A percentile compares a stretch with the other conserved stretches of the same genome.
Evolutionary conservation across 805 yeast genomes (phyloP).

Genomic region (Monosporozyma unispora): DNA sequence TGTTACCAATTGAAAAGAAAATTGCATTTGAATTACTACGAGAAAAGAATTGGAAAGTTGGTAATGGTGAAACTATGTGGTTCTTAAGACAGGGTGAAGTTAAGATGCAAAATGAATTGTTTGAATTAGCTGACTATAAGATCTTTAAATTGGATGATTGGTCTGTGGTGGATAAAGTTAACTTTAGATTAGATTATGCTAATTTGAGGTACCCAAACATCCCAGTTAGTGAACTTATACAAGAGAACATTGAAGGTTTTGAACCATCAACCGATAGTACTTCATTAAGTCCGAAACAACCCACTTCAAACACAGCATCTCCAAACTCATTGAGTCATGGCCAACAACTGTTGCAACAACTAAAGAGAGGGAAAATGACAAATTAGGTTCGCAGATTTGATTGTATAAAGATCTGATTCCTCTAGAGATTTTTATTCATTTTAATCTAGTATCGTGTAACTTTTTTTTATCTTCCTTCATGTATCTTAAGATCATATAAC

Average conservation of each 20-base stretch:
- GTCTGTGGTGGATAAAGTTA: conserved; percentile 35
- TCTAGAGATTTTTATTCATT: neutral
- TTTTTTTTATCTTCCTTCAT: neutral
- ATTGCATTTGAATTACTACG: conserved; percentile 29
- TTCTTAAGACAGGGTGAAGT: conserved; percentile 33
- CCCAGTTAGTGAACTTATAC: neutral
- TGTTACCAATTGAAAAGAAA: conserved; percentile 35
- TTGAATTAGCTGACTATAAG: conserved; percentile 37
- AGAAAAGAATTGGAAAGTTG: conserved; percentile 34
- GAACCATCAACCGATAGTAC: neutral
- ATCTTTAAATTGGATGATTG: conserved; percentile 38
- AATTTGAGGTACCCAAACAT: conserved; percentile 9
- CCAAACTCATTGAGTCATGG: conserved; percentile 15
- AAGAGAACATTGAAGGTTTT: neutral
- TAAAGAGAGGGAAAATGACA: conserved; percentile 8
- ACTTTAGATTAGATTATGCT: conserved; percentile 33
- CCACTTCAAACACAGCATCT: neutral
- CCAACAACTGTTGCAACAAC: conserved; percentile 25
- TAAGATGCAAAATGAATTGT: conserved; percentile 32
- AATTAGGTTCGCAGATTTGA: no score
- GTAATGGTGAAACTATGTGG: conserved; percentile 30
- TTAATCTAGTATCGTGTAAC: neutral
- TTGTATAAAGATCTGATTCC: neutral
- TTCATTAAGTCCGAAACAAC: neutral
- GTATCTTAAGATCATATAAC: neutral